Evolutionary conservation across 2,329 filamentous ascomycete species (phyloP).

Genomic region (Sclerotinia trifoliorum): DNA sequence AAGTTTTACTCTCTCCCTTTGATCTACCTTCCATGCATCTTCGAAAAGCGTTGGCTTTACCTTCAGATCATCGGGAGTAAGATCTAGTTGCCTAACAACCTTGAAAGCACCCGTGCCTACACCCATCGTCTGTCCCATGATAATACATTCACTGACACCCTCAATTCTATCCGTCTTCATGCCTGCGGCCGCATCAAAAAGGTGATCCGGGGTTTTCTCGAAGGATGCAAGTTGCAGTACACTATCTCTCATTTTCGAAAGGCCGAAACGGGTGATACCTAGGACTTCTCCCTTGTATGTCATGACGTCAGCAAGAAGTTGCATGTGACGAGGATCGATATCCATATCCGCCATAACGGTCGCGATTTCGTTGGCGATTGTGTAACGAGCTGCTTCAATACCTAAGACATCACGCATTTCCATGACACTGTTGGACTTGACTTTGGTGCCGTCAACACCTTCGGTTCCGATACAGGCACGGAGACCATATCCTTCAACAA

Average conservation of each 20-base stretch:
- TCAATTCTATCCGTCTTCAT: slow-evolving; percentile 93
- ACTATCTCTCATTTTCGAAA: slow-evolving; percentile 93
- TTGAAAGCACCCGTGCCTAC: slow-evolving; percentile 92
- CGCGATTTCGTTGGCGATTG: slow-evolving; percentile 85
- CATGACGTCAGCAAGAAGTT: slow-evolving; percentile 96
- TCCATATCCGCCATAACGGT: slow-evolving; percentile 90
- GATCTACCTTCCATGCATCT: slow-evolving; percentile 55
- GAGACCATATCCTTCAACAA: slow-evolving; percentile 94
- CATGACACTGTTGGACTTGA: slow-evolving; percentile 83
- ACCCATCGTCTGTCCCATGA: slow-evolving; percentile 93
- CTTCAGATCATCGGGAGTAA: slow-evolving; percentile 55
- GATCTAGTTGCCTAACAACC: slow-evolving; percentile 74
- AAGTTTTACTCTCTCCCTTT: slow-evolving; percentile 35
- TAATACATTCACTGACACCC: slow-evolving; percentile 94
- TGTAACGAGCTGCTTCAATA: slow-evolving; percentile 88
- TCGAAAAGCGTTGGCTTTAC: slow-evolving; percentile 65
- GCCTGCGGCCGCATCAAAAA: slow-evolving; percentile 89
- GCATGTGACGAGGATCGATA: slow-evolving; percentile 97
- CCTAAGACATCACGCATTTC: slow-evolving; percentile 84
- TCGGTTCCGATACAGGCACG: slow-evolving; percentile 88
- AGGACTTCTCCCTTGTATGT: slow-evolving; percentile 97
- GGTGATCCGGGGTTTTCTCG: slow-evolving; percentile 95
- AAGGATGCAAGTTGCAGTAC: slow-evolving; percentile 94
- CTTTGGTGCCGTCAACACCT: slow-evolving; percentile 76
- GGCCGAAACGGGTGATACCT: slow-evolving; percentile 92